Base-by-base conservation (phyloP, 1,284 basidiomycete species). In the Pseudozyma hubeiensis region DNA sequence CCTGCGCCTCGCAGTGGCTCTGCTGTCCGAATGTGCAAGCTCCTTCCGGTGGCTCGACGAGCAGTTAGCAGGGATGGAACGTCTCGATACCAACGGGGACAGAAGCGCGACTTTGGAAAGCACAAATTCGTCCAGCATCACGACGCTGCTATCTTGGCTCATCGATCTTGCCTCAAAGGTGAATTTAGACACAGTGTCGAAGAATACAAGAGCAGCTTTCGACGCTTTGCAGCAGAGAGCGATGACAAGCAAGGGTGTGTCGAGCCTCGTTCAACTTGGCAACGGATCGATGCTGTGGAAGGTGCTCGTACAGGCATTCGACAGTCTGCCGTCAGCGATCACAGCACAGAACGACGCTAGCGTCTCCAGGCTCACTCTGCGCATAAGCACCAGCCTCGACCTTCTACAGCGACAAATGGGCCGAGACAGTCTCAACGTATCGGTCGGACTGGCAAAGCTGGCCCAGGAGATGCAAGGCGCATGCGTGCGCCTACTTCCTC, bases 1-100 rank as follows among this genome's bases (percentile, higher is more conserved):
- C n/a, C 39, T 69, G 14, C 35, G 37, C 2, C 41, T 74, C 2
- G 55, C 71, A 2, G 45, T 35, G 10, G 5, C 24, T 1, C 65
- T 74, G 1, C 47, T 74, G 3, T 43, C 54, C 19, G 49, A 61
- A 6, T 69, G 59, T 34, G 53, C 52, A 11, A n/a, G n/a, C 5
- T 58, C 63, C 4, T 64, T 74, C 39, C n/a, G 6, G 17, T 74
- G 71, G 71, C 56, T 74, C 10, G 71, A 74, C n/a, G n/a, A 24
- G 1, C 71, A 66, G 35, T 49, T 74, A 0, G 16, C 19, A 6
- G 19, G 46, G 4, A 60, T 63, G 63, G 53, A 52, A 0, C 31
- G 60, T 19, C 40, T 72, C 6, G 39, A 63, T 30, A 44, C 43
- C 4, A 57, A 37, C 8, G n/a, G 29, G 13, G 53, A 37, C 19